phyloP scores from a whole-genome alignment of 495 filamentous ascomycete genomes.

The Massariosphaeria phaeospora region DNA sequence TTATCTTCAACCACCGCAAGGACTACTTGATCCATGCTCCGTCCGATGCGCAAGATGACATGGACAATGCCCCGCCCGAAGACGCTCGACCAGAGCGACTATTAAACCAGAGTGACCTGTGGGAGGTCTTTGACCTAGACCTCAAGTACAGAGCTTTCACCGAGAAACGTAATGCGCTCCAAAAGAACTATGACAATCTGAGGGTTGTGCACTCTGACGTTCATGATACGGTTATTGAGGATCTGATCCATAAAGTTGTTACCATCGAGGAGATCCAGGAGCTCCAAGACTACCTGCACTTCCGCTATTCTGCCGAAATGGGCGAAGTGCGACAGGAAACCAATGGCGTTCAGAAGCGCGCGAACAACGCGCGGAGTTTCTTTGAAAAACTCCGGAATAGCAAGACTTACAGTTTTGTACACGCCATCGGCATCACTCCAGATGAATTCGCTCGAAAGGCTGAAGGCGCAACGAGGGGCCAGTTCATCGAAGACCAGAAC shows the following conservation, averaged over 20 bases:
- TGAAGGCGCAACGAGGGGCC: constrained; percentile 67
- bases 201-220: constrained; percentile 49
- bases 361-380: constrained; percentile 65
- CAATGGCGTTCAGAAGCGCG: constrained; percentile 68
- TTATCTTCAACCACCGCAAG: constrained; percentile 95
- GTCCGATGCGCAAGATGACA: constrained; percentile 62
- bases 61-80: constrained; percentile 52
- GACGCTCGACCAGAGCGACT: constrained; percentile 73
- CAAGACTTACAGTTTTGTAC: constrained; percentile 75
- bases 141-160: constrained; percentile 86
- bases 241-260: constrained; percentile 66
- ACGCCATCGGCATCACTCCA: constrained; percentile 83
- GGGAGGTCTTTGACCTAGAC: constrained; percentile 90
- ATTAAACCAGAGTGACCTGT: constrained; percentile 85
- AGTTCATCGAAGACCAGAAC: constrained; percentile 67
- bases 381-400: constrained; percentile 79
- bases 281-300: constrained; percentile 92
- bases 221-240: constrained; percentile 65
- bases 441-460: constrained; percentile 83
- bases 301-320: constrained; percentile 79
- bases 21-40: constrained; percentile 94
- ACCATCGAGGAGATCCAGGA: constrained; percentile 94
- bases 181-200: constrained; percentile 69
- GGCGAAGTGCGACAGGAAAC: constrained; percentile 58
- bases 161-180: constrained; percentile 80